Evolutionary conservation across 2,329 filamentous ascomycete species (phyloP).

Genomic region (Xylariaceae sp.): DNA sequence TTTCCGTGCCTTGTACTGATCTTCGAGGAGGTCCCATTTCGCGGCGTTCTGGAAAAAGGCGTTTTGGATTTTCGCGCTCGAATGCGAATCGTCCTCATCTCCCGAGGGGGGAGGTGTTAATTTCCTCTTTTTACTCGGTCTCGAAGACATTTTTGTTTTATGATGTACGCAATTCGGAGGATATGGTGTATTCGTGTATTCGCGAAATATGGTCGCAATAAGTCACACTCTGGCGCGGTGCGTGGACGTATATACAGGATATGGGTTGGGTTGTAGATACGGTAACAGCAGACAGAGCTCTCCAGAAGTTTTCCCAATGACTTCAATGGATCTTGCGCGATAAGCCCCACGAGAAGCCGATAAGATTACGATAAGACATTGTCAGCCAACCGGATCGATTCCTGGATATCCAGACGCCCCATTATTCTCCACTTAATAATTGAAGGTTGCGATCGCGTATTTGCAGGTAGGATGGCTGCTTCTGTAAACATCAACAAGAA

Average conservation of each 20-base stretch:
- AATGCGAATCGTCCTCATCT: constrained; percentile 37
- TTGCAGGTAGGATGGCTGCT: constrained; percentile 7
- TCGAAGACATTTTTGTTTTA: constrained; percentile 44
- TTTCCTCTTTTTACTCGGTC: constrained; percentile 52
- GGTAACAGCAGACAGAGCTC: neutral
- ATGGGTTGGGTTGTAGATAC: neutral
- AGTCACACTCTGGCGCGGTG: neutral
- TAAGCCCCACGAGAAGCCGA: constrained; percentile 12
- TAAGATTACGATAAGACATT: constrained; percentile 9
- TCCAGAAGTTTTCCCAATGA: constrained; percentile 12
- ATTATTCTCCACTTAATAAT: constrained; percentile 1
- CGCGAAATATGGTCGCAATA: neutral
- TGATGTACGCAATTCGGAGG: neutral
- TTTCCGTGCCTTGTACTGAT: constrained; percentile 71
- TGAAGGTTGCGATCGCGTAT: neutral
- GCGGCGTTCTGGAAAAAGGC: constrained; percentile 69
- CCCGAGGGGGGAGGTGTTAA: constrained; percentile 48
- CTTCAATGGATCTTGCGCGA: constrained; percentile 12
- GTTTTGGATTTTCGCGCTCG: constrained; percentile 43
- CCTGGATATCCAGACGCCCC: constrained; percentile 20
- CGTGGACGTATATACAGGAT: neutral
- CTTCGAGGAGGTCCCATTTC: constrained; percentile 83
- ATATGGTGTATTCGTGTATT: neutral
- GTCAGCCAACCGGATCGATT: constrained; percentile 23
- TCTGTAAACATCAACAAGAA: neutral